phyloP scores from a whole-genome alignment of 2,329 filamentous ascomycete genomes.

The Penicillium sp. region DNA sequence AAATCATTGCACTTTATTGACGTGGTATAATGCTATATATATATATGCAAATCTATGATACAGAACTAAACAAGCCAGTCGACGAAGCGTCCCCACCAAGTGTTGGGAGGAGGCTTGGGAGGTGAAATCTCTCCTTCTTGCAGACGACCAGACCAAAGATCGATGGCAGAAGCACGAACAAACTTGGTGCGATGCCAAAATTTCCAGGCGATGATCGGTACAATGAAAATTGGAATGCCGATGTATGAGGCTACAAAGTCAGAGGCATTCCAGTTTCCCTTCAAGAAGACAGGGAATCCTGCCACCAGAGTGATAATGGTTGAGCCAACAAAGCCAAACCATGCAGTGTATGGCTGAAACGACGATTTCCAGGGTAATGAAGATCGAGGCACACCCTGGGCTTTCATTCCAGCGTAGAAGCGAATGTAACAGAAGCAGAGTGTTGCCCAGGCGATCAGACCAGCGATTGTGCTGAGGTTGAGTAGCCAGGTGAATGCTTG shows the following conservation, averaged over 20 bases:
- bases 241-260: conserved; percentile 47
- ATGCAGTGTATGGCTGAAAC: conserved; percentile 67
- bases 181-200: conserved; percentile 43
- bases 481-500: conserved; percentile 48
- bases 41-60: conserved; percentile 14
- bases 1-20: conserved; percentile 1
- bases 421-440: conserved; percentile 52
- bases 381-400: conserved; percentile 42
- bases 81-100: conserved; percentile 26
- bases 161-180: conserved; percentile 34
- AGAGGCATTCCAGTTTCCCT: conserved; percentile 38
- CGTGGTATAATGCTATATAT: conserved; percentile 15
- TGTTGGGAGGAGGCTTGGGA: conserved; percentile 19
- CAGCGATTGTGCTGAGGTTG: conserved; percentile 52
- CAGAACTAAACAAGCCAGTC: conserved; percentile 32
- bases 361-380: conserved; percentile 54
- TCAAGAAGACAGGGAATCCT: conserved; percentile 61
- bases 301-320: conserved; percentile 67
- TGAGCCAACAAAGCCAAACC: conserved; percentile 61
- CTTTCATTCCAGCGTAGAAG: conserved; percentile 53
- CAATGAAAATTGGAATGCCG: conserved; percentile 47
- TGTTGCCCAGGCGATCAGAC: conserved; percentile 55
- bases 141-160: conserved; percentile 38
- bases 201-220: conserved; percentile 51
- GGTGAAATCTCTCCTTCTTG: conserved; percentile 34